These are phyloP conservation scores for Cercospora brassicicola DNA, from an alignment of 2,329 filamentous ascomycete genomes.

Conservation along the genomic window DNA sequence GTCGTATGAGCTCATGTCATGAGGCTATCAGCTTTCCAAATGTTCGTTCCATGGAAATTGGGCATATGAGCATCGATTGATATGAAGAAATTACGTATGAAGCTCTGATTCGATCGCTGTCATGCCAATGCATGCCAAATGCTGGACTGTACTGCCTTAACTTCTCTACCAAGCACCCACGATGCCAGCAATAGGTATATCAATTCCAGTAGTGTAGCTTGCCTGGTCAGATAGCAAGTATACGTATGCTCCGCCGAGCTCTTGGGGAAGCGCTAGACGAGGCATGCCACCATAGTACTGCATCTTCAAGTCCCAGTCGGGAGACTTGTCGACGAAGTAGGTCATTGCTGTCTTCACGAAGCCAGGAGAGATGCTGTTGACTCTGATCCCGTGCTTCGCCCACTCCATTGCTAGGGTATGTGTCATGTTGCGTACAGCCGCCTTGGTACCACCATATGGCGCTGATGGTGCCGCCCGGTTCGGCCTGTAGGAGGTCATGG, in stretches of 20 bases:
- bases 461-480: conserved; percentile 41
- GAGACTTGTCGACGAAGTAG: conserved; percentile 51
- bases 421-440: conserved; percentile 46
- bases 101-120: background rate
- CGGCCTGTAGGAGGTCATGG: conserved; percentile 51
- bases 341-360: conserved; percentile 47
- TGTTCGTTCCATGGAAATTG: background rate
- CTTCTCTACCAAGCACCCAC: conserved; percentile 21
- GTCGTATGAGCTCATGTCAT: background rate
- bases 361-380: conserved; percentile 39
- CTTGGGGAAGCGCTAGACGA: conserved; percentile 53
- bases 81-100: background rate
- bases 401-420: conserved; percentile 43
- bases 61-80: background rate
- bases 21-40: background rate
- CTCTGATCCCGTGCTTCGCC: conserved; percentile 38
- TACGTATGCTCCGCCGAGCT: conserved; percentile 53
- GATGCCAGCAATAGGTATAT: conserved; percentile 51
- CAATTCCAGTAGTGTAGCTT: conserved; percentile 52
- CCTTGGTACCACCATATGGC: conserved; percentile 48
- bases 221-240: conserved; percentile 51
- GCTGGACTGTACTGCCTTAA: background rate
- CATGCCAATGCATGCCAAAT: background rate
- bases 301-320: conserved; percentile 55
- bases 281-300: conserved; percentile 58